These are phyloP conservation scores for Helotiales sp. DNA, from an alignment of 2,329 filamentous ascomycete genomes.

Conservation along the genomic window DNA sequence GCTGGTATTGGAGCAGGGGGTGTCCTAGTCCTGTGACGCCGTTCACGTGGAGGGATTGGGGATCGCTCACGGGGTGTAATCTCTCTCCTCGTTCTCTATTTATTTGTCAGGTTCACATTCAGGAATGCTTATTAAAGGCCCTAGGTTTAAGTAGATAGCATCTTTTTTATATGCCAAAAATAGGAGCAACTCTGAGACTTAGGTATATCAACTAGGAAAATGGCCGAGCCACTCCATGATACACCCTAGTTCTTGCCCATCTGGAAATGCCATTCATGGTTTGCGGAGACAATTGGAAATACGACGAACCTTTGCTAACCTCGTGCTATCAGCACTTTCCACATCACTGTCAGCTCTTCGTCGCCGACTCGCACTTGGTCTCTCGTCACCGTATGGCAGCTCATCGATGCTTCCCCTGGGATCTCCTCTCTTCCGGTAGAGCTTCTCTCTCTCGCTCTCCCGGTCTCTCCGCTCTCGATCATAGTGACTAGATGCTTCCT, in stretches of 20 bases:
- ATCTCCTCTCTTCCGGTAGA: slow-evolving; percentile 81
- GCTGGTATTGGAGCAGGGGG: slow-evolving; percentile 48
- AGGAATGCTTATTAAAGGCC: too few species aligned
- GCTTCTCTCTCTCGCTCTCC: slow-evolving; percentile 87
- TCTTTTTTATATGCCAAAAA: background rate
- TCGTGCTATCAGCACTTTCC: slow-evolving; percentile 61
- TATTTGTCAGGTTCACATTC: slow-evolving; percentile 12
- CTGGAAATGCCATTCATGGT: background rate
- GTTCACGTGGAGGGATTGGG: slow-evolving; percentile 57
- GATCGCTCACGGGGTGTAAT: slow-evolving; percentile 63
- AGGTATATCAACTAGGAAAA: background rate
- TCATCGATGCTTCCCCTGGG: slow-evolving; percentile 82
- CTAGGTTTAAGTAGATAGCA: background rate
- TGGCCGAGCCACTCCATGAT: background rate
- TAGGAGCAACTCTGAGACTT: background rate
- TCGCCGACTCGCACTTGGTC: slow-evolving; percentile 68
- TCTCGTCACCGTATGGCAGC: slow-evolving; percentile 85
- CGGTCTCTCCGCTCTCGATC: slow-evolving; percentile 86
- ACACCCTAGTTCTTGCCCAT: background rate
- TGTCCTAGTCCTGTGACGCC: slow-evolving; percentile 61
- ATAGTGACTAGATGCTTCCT: slow-evolving; percentile 70
- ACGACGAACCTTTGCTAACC: slow-evolving; percentile 63
- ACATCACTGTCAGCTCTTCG: slow-evolving; percentile 80
- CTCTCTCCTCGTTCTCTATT: slow-evolving; percentile 63
- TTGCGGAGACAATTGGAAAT: background rate